Percentiles rank a stretch among this genome's conserved stretches.
Conservation (phyloP, 164 flowering plant species). For the Vitis rupestris region DNA sequence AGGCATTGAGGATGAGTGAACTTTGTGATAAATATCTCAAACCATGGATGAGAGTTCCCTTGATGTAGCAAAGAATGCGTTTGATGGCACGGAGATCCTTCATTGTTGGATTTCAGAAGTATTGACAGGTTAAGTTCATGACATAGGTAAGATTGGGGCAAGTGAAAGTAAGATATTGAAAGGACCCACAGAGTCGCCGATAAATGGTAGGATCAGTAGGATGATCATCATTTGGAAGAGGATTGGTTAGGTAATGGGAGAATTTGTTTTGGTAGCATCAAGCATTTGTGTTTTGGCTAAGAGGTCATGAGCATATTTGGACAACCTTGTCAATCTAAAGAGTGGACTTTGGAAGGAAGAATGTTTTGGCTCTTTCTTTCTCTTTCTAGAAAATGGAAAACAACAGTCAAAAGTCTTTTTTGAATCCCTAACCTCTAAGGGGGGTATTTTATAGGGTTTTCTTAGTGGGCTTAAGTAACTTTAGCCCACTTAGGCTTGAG, state of each 20-base stretch:
- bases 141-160: not conserved
- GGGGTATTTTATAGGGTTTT: no score
- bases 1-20: not conserved
- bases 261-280: not conserved
- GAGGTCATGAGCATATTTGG: not conserved
- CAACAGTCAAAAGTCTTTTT: no score
- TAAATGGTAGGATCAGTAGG: not conserved
- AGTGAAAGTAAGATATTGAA: conserved; percentile 13
- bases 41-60: not conserved
- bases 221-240: no score
- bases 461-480: no score
- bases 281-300: not conserved
- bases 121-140: conserved; percentile 3
- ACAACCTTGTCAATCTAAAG: no score
- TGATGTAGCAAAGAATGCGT: not conserved
- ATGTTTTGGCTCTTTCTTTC: no score
- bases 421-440: no score
- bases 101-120: conserved; percentile 1
- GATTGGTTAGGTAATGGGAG: not conserved
- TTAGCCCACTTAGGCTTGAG: no score
- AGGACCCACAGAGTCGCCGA: not conserved
- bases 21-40: not conserved
- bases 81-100: not conserved
- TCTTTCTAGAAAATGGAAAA: no score
- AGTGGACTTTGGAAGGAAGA: no score